Evolutionary conservation across 805 yeast genomes (phyloP).

Genomic region (Yamadazyma ubonensis): DNA sequence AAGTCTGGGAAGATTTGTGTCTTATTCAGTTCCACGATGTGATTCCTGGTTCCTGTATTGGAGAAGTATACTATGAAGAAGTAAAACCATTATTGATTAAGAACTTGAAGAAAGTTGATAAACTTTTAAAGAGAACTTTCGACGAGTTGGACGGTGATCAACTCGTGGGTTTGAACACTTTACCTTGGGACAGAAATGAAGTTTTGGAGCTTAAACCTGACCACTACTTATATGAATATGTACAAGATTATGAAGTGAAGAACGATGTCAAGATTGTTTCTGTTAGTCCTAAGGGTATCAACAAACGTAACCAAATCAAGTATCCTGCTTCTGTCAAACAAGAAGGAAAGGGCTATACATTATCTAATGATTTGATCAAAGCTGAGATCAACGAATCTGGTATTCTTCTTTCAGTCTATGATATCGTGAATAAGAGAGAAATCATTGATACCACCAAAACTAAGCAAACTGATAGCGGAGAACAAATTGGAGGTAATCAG

Average conservation of each 20-base stretch:
- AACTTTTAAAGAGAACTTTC: slow-evolving; percentile 53
- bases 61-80: slow-evolving; percentile 79
- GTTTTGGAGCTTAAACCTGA: slow-evolving; percentile 35
- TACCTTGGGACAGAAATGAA: slow-evolving; percentile 62
- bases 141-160: slow-evolving; percentile 13
- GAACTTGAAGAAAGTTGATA: slow-evolving; percentile 52
- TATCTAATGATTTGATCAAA: slow-evolving; percentile 61
- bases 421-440: slow-evolving; percentile 56
- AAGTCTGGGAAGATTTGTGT: slow-evolving; percentile 84
- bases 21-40: slow-evolving; percentile 97
- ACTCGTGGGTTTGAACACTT: slow-evolving; percentile 46
- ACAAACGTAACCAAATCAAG: slow-evolving; percentile 25
- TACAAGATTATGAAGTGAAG: slow-evolving; percentile 15
- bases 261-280: slow-evolving; percentile 20
- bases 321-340: slow-evolving; percentile 51
- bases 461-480: slow-evolving; percentile 38
- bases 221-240: slow-evolving; percentile 17
- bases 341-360: slow-evolving; percentile 38
- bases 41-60: slow-evolving; percentile 95
- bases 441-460: slow-evolving; percentile 59
- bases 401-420: slow-evolving; percentile 61
- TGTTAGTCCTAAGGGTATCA: slow-evolving; percentile 20
- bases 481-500: slow-evolving; percentile 66
- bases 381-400: slow-evolving; percentile 55
- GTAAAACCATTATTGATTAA: slow-evolving; percentile 74